Base-by-base conservation (phyloP, 108 stramenopile genomes). In the Fragilaria crotonensis region DNA sequence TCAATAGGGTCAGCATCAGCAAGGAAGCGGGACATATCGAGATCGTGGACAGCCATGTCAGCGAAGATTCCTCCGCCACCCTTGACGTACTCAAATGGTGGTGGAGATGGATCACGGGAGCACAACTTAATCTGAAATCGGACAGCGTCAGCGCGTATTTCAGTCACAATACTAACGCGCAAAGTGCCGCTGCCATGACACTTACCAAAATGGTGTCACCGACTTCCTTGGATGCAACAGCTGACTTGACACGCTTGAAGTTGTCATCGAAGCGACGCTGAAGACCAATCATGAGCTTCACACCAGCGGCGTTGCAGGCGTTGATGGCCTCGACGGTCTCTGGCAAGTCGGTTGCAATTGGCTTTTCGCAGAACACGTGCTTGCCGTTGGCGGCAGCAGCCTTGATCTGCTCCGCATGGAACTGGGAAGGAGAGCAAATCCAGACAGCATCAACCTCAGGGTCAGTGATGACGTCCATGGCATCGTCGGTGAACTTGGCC, bases 41-140 rank as follows among this genome's bases (percentile, higher is more conserved):
- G 77, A 80, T 97, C 96, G 75, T 97, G 96, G 67, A 97, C 96
- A 30, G 96, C 96, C 96, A 96, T 96, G 58, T 96, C 95, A 49
- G 90, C 87, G 69, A 96, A 96, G 68, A 96, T 95, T 52, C 95
- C 95, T 54, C 95, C 95, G 31, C 96, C 96, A 56, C 93, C 94
- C 66, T 94, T 89, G 36, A 97, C 94, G 76, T 97, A 97, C 59
- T 84, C 79, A 60, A 89, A 84, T 36, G 95, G 95, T 61, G 95
- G 95, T 48, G 95, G 93, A 5, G 92, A 58, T 33, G 95, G 95
- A 68, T 96, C 95, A 30, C 95, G 89, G 30, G 93, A 93, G 67
- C 89, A 93, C 29, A 95, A 77, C 65, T 96, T 95, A 68, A 86
- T 78, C 76, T 77, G 22, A 5, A 28, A 33, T n/a, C n/a, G n/a